Evolutionary conservation across 2,329 filamentous ascomycete genomes (phyloP).

Genomic region (Colletotrichum brevisporum): DNA sequence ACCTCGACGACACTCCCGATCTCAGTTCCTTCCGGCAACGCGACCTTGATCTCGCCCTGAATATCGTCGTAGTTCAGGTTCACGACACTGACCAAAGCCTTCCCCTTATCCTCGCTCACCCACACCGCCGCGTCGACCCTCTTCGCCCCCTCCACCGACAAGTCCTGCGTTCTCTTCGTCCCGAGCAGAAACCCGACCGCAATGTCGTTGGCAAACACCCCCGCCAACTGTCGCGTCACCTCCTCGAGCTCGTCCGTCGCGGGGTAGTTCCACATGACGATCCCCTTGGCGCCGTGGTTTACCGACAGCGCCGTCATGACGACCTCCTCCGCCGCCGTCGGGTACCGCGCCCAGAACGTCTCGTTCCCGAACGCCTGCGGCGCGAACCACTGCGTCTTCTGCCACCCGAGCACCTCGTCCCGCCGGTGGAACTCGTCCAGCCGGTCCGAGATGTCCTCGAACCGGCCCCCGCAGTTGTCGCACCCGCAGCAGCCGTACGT

Average conservation of each 20-base stretch:
- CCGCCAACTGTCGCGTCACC: constrained; percentile 56
- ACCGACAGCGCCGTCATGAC: constrained; percentile 62
- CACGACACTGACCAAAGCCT: constrained; percentile 28
- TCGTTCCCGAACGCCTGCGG: constrained; percentile 64
- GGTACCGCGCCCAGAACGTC: constrained; percentile 63
- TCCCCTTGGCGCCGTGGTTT: constrained; percentile 60
- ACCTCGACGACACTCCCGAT: neutral
- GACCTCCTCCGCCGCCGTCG: constrained; percentile 57
- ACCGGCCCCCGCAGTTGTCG: constrained; percentile 69
- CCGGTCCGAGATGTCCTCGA: constrained; percentile 64
- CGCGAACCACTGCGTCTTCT: constrained; percentile 59
- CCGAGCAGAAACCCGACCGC: constrained; percentile 53
- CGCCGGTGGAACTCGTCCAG: constrained; percentile 56
- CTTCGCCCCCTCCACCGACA: constrained; percentile 26
- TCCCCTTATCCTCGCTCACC: constrained; percentile 4
- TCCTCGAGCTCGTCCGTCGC: constrained; percentile 52
- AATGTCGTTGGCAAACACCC: constrained; percentile 52
- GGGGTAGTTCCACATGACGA: constrained; percentile 63
- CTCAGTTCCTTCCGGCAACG: constrained; percentile 5
- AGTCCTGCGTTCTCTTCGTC: constrained; percentile 20
- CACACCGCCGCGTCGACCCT: constrained; percentile 32
- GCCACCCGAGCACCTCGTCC: constrained; percentile 59
- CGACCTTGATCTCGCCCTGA: constrained; percentile 16
- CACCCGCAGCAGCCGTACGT: constrained; percentile 76
- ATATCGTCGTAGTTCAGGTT: constrained; percentile 16